Evolutionary conservation across 2,329 filamentous ascomycete genomes (phyloP).

Genomic region (Huntiella omanensis): DNA sequence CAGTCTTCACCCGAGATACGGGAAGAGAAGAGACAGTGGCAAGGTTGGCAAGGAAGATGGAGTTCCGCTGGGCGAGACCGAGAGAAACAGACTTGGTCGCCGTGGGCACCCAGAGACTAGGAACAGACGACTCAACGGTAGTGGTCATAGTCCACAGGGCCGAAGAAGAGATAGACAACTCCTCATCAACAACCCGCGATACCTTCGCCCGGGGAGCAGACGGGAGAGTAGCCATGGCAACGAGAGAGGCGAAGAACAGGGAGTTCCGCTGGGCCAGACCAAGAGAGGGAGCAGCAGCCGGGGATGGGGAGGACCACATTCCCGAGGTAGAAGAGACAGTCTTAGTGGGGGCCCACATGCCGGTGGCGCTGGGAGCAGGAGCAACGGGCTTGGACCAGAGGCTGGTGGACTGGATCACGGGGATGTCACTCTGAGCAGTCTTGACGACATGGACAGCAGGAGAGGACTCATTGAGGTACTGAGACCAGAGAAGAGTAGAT

Average conservation of each 20-base stretch:
- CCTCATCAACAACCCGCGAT: background rate
- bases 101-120: constrained; percentile 3
- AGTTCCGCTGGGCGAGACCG: constrained; percentile 17
- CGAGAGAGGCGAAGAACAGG: constrained; percentile 9
- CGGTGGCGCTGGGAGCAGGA: constrained; percentile 15
- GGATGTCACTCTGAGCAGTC: constrained; percentile 2
- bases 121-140: background rate
- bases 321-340: background rate
- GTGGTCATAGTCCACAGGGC: constrained; percentile 6
- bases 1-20: constrained; percentile 13
- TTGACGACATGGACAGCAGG: background rate
- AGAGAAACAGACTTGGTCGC: background rate
- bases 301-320: constrained; percentile 3
- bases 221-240: background rate
- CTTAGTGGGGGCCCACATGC: constrained; percentile 6
- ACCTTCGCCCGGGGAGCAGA: constrained; percentile 3
- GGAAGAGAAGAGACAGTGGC: background rate
- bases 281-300: background rate
- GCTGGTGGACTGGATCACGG: background rate
- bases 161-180: constrained; percentile 4
- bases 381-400: background rate
- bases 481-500: constrained; percentile 10
- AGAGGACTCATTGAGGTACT: constrained; percentile 2
- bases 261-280: constrained; percentile 6
- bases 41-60: constrained; percentile 10